A percentile compares a stretch with the other conserved stretches of the same genome.
These are phyloP conservation scores for Candida sithepensis DNA, from an alignment of 805 yeast genomes.

Conservation along the genomic window DNA sequence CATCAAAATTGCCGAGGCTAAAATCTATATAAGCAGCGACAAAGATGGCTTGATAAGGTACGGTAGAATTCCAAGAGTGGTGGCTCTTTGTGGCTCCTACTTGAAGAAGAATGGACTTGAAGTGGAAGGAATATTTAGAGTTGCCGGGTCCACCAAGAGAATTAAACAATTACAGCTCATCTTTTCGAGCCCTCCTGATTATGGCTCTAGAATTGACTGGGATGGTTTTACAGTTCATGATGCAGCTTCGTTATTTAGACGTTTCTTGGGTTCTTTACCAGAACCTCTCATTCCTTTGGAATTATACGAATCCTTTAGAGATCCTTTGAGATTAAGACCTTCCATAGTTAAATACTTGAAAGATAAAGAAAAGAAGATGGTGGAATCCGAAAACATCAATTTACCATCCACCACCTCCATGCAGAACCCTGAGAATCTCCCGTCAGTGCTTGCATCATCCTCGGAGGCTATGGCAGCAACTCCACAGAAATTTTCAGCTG, in stretches of 20 bases:
- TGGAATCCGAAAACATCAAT: not conserved
- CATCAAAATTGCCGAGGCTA: slow-evolving; percentile 70
- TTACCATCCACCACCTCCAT: too few species aligned
- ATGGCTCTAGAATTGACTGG: slow-evolving; percentile 87
- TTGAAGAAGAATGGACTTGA: slow-evolving; percentile 73
- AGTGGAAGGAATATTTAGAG: slow-evolving; percentile 88
- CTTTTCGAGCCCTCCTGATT: slow-evolving; percentile 85
- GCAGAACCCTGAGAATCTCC: too few species aligned
- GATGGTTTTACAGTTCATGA: slow-evolving; percentile 94
- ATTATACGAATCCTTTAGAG: slow-evolving; percentile 73
- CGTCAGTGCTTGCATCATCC: too few species aligned
- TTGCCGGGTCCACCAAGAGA: slow-evolving; percentile 87
- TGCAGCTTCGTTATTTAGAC: slow-evolving; percentile 84
- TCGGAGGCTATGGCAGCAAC: too few species aligned
- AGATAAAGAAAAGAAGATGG: slow-evolving; percentile 38
- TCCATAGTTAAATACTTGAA: slow-evolving; percentile 64
- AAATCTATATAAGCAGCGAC: slow-evolving; percentile 60
- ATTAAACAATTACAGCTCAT: slow-evolving; percentile 79
- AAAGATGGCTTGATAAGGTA: slow-evolving; percentile 69
- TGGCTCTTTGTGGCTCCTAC: slow-evolving; percentile 92
- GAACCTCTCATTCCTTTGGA: slow-evolving; percentile 87
- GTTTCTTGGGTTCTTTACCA: slow-evolving; percentile 82
- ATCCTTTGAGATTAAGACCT: slow-evolving; percentile 65
- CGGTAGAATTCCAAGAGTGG: slow-evolving; percentile 87
- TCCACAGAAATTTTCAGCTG: slow-evolving; percentile 24